Percentiles rank a stretch among this genome's conserved stretches.
Evolutionary conservation across 2,329 filamentous ascomycete species (phyloP).

Genomic region (Colletotrichum truncatum): DNA sequence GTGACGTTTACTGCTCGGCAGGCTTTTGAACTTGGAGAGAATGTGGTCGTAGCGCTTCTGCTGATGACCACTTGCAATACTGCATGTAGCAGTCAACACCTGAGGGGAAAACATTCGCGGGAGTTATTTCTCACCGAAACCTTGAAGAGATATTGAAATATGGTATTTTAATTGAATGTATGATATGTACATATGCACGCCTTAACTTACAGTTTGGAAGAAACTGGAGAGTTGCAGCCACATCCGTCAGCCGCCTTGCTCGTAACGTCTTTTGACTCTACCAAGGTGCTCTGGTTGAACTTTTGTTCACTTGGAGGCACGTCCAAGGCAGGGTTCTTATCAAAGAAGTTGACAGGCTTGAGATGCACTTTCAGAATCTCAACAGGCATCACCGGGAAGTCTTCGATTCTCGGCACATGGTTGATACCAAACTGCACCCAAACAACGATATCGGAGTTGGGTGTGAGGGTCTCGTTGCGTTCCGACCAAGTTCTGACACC

Average conservation of each 20-base stretch:
- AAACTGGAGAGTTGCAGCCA: background rate
- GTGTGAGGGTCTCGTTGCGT: constrained; percentile 12
- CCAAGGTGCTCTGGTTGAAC: constrained; percentile 25
- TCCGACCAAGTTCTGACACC: constrained; percentile 23
- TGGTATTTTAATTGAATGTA: no score
- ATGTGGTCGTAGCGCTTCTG: no score
- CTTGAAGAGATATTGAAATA: no score
- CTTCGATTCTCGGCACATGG: constrained; percentile 64
- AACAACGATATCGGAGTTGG: constrained; percentile 47
- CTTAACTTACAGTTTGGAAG: constrained; percentile 1
- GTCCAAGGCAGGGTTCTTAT: constrained; percentile 57
- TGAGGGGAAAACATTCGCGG: no score
- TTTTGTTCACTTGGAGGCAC: constrained; percentile 34
- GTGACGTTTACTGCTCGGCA: no score
- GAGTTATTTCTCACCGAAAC: no score
- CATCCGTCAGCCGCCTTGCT: background rate
- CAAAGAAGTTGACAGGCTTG: constrained; percentile 61
- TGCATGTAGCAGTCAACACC: no score
- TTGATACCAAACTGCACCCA: constrained; percentile 66
- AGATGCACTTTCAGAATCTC: constrained; percentile 62
- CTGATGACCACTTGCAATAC: no score
- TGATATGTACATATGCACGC: background rate
- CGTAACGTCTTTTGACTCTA: background rate
- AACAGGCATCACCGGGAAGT: constrained; percentile 68
- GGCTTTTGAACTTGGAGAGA: no score